phyloP scores from a whole-genome alignment of 495 filamentous ascomycete species.

The Penicillium macrosclerotiorum region DNA sequence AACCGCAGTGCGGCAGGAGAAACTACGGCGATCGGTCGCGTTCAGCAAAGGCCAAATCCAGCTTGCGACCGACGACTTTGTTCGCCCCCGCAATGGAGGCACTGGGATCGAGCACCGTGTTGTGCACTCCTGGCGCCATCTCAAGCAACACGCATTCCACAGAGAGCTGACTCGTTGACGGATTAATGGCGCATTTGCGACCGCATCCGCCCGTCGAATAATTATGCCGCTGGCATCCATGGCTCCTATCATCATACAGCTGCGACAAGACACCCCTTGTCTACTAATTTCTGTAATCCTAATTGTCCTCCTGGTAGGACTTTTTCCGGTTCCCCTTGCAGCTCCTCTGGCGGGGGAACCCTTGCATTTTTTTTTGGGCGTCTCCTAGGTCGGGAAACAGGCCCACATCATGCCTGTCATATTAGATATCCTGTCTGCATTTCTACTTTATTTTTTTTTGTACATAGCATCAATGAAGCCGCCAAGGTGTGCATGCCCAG shows the following conservation, averaged over 20 bases:
- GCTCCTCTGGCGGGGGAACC: neutral
- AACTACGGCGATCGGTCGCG: conserved; percentile 40
- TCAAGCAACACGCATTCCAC: conserved; percentile 42
- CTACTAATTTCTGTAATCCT: conserved; percentile 28
- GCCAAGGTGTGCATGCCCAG: conserved; percentile 2
- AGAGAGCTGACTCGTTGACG: conserved; percentile 4
- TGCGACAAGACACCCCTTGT: neutral
- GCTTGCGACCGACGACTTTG: conserved; percentile 39
- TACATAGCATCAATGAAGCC: conserved; percentile 7
- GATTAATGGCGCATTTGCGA: too few relatives aligned
- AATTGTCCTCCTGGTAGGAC: conserved; percentile 24
- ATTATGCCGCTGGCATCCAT: too few relatives aligned
- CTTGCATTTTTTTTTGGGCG: conserved; percentile 23
- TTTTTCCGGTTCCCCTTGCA: neutral
- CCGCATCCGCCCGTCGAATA: too few relatives aligned
- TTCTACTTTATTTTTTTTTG: neutral
- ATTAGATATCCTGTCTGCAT: conserved; percentile 4
- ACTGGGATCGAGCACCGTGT: conserved; percentile 40
- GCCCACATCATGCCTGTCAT: conserved; percentile 2
- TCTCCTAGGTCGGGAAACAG: conserved; percentile 3
- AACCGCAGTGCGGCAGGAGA: conserved; percentile 43
- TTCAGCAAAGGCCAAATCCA: conserved; percentile 40
- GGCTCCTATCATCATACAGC: too few relatives aligned
- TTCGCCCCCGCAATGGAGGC: conserved; percentile 28
- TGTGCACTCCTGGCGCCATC: conserved; percentile 39